Percentiles rank a stretch among this genome's conserved stretches.
These are phyloP conservation scores for Colletotrichum sp. DNA, from an alignment of 2,329 filamentous ascomycete genomes.

Conservation along the genomic window DNA sequence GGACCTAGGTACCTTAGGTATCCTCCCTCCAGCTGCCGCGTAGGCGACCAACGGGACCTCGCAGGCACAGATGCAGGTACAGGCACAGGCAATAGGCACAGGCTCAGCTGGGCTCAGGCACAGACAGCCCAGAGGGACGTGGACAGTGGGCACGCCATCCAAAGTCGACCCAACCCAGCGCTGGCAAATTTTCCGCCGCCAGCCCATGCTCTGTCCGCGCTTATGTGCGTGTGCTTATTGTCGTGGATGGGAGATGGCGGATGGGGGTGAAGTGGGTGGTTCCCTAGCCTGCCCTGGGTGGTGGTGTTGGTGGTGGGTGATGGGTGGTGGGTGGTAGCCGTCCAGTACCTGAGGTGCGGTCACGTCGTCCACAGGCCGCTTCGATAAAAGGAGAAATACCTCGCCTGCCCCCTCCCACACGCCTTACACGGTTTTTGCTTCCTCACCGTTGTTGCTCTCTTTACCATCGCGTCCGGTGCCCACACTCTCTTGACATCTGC, in stretches of 20 bases:
- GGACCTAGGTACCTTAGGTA: too few relatives aligned
- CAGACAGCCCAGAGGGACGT: background rate
- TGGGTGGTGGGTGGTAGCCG: background rate
- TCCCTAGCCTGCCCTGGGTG: background rate
- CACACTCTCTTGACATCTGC: conserved; percentile 19
- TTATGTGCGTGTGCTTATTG: background rate
- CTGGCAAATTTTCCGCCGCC: conserved; percentile 8
- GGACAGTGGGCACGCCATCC: conserved; percentile 3
- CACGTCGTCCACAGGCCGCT: background rate
- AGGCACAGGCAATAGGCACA: background rate
- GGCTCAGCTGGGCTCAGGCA: background rate
- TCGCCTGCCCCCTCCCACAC: conserved; percentile 9
- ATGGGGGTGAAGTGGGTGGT: background rate
- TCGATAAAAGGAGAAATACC: conserved; percentile 20
- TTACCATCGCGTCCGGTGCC: conserved; percentile 11
- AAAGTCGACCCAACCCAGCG: background rate
- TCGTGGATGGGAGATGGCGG: background rate
- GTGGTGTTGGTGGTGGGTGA: background rate
- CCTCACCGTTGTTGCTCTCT: conserved; percentile 3
- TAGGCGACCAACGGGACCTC: background rate
- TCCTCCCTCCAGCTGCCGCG: background rate
- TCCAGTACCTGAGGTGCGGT: background rate
- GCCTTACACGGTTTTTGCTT: background rate
- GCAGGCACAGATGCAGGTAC: background rate
- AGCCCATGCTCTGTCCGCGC: conserved; percentile 2